These are phyloP conservation scores for Paramecium caudatum DNA, from an alignment of 73 alveolate genomes.

Conservation along the genomic window DNA sequence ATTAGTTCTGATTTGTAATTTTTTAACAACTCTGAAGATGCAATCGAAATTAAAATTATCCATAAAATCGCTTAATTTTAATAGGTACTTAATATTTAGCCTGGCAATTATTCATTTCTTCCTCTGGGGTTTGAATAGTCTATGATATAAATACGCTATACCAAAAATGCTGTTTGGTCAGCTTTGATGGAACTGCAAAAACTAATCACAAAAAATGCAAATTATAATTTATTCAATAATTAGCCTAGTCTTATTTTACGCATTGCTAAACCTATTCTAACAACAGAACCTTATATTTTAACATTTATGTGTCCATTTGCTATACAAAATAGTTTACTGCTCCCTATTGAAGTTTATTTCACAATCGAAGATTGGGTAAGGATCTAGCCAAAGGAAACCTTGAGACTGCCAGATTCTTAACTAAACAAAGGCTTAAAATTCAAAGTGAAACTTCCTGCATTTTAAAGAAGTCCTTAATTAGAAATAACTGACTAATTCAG, in stretches of 20 bases:
- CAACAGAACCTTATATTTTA: not conserved
- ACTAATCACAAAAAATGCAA: not conserved
- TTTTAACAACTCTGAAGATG: not conserved
- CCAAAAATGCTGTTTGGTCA: not conserved
- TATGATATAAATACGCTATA: not conserved
- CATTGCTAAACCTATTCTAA: not conserved
- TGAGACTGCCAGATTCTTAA: not conserved
- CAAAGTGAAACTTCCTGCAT: slow-evolving; percentile 51
- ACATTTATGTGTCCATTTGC: slow-evolving; percentile 47
- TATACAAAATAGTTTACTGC: not conserved
- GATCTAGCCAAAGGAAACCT: not conserved
- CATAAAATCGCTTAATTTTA: not conserved
- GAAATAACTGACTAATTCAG: not conserved
- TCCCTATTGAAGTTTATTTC: slow-evolving; percentile 18
- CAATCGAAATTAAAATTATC: not conserved
- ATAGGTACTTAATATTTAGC: not conserved
- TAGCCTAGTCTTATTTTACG: not conserved
- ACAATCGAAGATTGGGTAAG: not conserved
- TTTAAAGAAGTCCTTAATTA: not conserved
- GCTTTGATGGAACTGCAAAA: not conserved
- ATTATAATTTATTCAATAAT: not conserved
- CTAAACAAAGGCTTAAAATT: slow-evolving; percentile 9
- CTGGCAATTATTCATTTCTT: not conserved
- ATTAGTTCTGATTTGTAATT: slow-evolving; percentile 15
- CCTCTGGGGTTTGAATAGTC: slow-evolving; percentile 57